Evolutionary conservation across 2,329 filamentous ascomycete genomes (phyloP).

Genomic region (Alternaria sp.): DNA sequence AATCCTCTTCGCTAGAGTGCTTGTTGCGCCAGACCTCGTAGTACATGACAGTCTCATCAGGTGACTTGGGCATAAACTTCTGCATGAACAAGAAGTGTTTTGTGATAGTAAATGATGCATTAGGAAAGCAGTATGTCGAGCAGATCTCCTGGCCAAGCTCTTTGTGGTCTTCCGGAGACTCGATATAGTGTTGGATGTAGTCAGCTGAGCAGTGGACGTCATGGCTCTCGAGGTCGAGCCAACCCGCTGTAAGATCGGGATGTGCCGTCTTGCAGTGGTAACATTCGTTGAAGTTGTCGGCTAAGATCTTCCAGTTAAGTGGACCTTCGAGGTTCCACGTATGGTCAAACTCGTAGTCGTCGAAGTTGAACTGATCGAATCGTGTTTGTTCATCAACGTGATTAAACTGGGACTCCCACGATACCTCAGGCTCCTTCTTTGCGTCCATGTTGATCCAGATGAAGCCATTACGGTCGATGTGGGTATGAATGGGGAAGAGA

Average conservation of each 20-base stretch:
- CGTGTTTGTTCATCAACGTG: slow-evolving; percentile 44
- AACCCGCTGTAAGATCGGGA: slow-evolving; percentile 62
- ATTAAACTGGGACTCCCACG: slow-evolving; percentile 42
- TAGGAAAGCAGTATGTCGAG: slow-evolving; percentile 44
- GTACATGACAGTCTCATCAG: slow-evolving; percentile 63
- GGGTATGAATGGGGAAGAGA: slow-evolving; percentile 47
- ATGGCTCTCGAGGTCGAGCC: slow-evolving; percentile 66
- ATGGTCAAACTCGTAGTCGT: slow-evolving; percentile 59
- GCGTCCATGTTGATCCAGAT: slow-evolving; percentile 50
- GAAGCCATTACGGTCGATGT: slow-evolving; percentile 44
- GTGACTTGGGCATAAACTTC: slow-evolving; percentile 65
- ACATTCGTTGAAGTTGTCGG: slow-evolving; percentile 72
- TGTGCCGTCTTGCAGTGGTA: slow-evolving; percentile 70
- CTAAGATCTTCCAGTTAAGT: slow-evolving; percentile 47
- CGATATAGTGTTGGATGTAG: slow-evolving; percentile 45
- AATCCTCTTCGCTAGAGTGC: slow-evolving; percentile 66
- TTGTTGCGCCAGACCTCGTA: slow-evolving; percentile 72
- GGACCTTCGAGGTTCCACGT: slow-evolving; percentile 44
- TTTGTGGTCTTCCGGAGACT: slow-evolving; percentile 38
- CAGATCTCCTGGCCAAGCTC: slow-evolving; percentile 37
- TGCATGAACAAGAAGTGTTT: slow-evolving; percentile 70
- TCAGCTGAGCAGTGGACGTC: slow-evolving; percentile 40
- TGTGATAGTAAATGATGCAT: slow-evolving; percentile 43
- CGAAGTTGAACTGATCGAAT: slow-evolving; percentile 44
- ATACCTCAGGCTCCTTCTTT: slow-evolving; percentile 39